These are phyloP conservation scores for Coemansia sp. DNA, from an alignment of 192 early-diverging fungal genomes.

Conservation along the genomic window DNA sequence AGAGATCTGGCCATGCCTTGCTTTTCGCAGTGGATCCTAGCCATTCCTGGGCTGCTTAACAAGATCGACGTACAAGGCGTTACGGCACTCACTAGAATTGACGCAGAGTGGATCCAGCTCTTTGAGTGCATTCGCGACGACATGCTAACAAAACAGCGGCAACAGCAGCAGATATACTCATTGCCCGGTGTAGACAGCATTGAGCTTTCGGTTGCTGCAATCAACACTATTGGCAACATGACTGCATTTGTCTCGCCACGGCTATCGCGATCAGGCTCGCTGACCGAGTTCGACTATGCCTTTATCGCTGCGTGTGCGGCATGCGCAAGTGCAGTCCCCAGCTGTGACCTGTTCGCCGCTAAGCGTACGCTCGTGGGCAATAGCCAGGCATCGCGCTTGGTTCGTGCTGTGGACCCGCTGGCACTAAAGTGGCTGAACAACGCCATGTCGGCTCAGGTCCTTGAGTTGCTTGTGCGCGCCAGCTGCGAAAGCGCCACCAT, in stretches of 20 bases:
- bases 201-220: slow-evolving; percentile 26
- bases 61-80: slow-evolving; percentile 41
- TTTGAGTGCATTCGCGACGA: slow-evolving; percentile 12
- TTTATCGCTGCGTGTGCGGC: slow-evolving; percentile 42
- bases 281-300: slow-evolving; percentile 13
- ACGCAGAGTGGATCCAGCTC: slow-evolving; percentile 23
- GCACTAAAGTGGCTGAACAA: slow-evolving; percentile 49
- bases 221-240: slow-evolving; percentile 49
- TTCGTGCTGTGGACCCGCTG: slow-evolving; percentile 19
- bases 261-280: slow-evolving; percentile 19
- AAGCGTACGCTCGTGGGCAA: neutral
- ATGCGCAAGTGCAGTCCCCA: slow-evolving; percentile 34
- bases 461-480: slow-evolving; percentile 38
- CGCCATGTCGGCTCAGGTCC: slow-evolving; percentile 29
- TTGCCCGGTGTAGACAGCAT: neutral
- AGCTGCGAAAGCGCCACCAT: slow-evolving; percentile 21
- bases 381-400: slow-evolving; percentile 12
- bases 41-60: slow-evolving; percentile 48
- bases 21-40: slow-evolving; percentile 40
- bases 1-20: slow-evolving; percentile 20
- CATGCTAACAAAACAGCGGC: slow-evolving; percentile 14
- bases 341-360: slow-evolving; percentile 34
- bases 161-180: slow-evolving; percentile 9
- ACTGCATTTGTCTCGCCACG: slow-evolving; percentile 45
- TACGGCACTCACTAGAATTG: slow-evolving; percentile 25